Base-by-base conservation (phyloP, 768 basidiomycete genomes). In the Mycena leptocephala region DNA sequence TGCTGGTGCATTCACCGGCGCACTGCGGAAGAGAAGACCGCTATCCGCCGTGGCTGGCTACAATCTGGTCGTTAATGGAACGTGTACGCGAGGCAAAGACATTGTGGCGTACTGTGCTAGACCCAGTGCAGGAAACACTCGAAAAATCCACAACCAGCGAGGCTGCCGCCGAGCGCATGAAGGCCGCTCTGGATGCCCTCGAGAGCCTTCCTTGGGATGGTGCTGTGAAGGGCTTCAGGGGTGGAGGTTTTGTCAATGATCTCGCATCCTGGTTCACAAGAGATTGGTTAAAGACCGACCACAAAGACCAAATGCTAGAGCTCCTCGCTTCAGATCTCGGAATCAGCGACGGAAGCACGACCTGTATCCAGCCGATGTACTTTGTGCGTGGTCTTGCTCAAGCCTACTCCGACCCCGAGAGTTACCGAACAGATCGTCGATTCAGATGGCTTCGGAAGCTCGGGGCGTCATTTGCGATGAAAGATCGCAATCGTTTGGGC, bases 181-280 rank as follows among this genome's bases (percentile, higher is more conserved):
- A 70, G 26, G 53, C 48, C 5, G 68, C 69, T 0, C 22, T 76
- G 14, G 5, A 51, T 24, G 63, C 64, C 6, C 70, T 76, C n/a
- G 43, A 41, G 1, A 32, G 2, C 9, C 48, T 76, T 26, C 51
- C 39, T 2, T 76, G 75, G 75, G 55, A 71, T 24, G 75, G 43
- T 2, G 39, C 28, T 0, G 3, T 67, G 8, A 43, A 59, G 16
- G 75, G 75, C 11, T 71, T 76, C 55, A 51, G 30, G 22, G 72
- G 35, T 7, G 43, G n/a, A 2, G 62, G 30, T 5, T 22, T 63
- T n/a, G n/a, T 65, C 2, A 32, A 30, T 1, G 13, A 39, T 30
- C 69, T 76, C 2, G 35, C 56, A 41, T 48, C 8, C 48, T 75
- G 74, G 74, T 59, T 75, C 14, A 75, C 53, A 9, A 75, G 24